Evolutionary conservation across 106 monocot species (phyloP).

Genomic region (Phalaenopsis equestris): DNA sequence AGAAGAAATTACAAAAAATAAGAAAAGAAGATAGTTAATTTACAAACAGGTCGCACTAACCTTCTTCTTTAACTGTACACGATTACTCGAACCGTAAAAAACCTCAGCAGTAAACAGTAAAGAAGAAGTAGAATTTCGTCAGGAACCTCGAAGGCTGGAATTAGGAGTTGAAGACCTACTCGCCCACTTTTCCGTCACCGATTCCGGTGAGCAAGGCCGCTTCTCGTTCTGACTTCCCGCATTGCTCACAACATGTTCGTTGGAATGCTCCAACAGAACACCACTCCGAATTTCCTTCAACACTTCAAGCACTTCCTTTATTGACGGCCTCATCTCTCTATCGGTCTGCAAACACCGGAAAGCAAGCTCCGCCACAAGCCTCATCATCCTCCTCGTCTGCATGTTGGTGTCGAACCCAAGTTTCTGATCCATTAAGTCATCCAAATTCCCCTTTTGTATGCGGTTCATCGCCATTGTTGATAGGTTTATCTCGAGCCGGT

Average conservation of each 20-base stretch:
- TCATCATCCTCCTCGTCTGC: slow-evolving; percentile 17
- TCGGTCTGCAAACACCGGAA: slow-evolving; percentile 16
- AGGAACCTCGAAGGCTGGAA: slow-evolving; percentile 1
- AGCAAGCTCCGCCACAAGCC: slow-evolving; percentile 15
- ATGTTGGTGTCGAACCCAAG: slow-evolving; percentile 27
- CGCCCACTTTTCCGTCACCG: slow-evolving; percentile 10
- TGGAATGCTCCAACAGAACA: neutral
- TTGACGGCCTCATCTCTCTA: slow-evolving; percentile 14
- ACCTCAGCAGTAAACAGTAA: too few relatives aligned
- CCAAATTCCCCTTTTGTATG: slow-evolving; percentile 25
- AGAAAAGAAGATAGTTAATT: too few relatives aligned
- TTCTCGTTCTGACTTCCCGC: neutral
- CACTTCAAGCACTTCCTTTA: slow-evolving; percentile 14
- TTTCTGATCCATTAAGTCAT: slow-evolving; percentile 25
- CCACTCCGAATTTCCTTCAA: slow-evolving; percentile 7
- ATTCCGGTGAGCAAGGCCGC: neutral
- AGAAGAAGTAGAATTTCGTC: too few relatives aligned
- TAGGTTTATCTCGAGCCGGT: slow-evolving; percentile 32
- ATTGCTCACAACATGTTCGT: neutral
- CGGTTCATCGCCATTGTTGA: slow-evolving; percentile 29
- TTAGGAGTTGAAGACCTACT: slow-evolving; percentile 9
- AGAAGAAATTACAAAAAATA: too few relatives aligned
- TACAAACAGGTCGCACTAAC: too few relatives aligned
- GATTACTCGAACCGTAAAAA: too few relatives aligned
- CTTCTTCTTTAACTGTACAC: too few relatives aligned